Conservation (phyloP, 495 filamentous ascomycete species). For the Podospora bellae-mahoneyi region DNA sequence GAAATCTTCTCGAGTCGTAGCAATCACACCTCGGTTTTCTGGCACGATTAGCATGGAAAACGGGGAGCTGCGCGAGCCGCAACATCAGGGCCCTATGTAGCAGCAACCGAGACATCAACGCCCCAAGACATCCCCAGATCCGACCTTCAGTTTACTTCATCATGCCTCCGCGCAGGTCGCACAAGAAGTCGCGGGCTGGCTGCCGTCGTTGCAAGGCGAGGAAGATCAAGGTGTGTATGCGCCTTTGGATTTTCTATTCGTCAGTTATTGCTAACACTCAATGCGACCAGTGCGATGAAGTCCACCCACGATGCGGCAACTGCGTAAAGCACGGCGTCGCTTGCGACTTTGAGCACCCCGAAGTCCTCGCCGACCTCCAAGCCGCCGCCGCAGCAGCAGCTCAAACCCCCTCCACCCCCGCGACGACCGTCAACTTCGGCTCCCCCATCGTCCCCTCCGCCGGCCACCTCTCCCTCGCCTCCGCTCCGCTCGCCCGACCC, state of each 20-base stretch:
- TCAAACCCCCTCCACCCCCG: constrained; percentile 24
- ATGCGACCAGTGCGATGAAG: constrained; percentile 55
- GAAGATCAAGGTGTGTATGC: constrained; percentile 57
- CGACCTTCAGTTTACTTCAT: background rate
- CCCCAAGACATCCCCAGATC: background rate
- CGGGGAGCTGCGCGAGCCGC: constrained; percentile 18
- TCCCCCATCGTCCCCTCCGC: constrained; percentile 31
- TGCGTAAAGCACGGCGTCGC: constrained; percentile 61
- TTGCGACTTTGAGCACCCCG: constrained; percentile 57
- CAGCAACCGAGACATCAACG: constrained; percentile 1
- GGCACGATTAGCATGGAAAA: constrained; percentile 17
- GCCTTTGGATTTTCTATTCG: background rate
- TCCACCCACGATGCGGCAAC: constrained; percentile 59
- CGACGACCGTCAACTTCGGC: constrained; percentile 32
- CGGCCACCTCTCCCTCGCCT: constrained; percentile 22
- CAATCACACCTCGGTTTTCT: constrained; percentile 8
- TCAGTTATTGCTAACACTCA: constrained; percentile 4
- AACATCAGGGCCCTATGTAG: constrained; percentile 24
- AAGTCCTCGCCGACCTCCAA: constrained; percentile 36
- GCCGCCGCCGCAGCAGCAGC: constrained; percentile 18
- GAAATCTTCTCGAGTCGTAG: background rate
- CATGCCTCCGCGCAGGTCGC: constrained; percentile 58
- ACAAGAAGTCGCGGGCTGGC: constrained; percentile 61
- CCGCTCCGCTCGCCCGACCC: constrained; percentile 36
- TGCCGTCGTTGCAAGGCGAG: constrained; percentile 59